phyloP scores from a whole-genome alignment of 177 flowering plant genomes.

The Telopea speciosissima region DNA sequence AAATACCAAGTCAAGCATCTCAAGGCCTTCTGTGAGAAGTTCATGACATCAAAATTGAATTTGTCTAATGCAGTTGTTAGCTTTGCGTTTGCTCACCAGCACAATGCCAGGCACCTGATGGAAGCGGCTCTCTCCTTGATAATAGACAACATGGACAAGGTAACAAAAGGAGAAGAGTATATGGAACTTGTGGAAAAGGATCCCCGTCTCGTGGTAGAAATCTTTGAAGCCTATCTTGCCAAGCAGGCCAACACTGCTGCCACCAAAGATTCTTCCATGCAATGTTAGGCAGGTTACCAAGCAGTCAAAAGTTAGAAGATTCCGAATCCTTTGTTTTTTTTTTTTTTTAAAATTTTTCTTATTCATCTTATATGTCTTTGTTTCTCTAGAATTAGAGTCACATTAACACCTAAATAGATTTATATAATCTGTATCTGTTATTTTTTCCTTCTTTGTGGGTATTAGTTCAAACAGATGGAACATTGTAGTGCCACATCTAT shows the following conservation, averaged over 20 bases:
- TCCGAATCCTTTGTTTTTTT: neutral
- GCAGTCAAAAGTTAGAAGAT: neutral
- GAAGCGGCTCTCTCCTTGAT: constrained; percentile 57
- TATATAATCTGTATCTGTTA: neutral
- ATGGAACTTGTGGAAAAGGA: constrained; percentile 72
- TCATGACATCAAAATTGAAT: constrained; percentile 59
- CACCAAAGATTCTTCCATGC: constrained; percentile 14
- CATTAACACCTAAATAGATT: neutral
- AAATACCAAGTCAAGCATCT: constrained; percentile 86
- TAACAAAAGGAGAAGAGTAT: constrained; percentile 60
- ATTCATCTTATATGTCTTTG: no score
- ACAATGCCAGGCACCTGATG: constrained; percentile 58
- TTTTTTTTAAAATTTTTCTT: no score
- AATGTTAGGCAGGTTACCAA: neutral
- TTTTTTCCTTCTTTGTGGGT: no score
- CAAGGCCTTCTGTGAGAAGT: constrained; percentile 70
- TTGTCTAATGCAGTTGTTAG: constrained; percentile 54
- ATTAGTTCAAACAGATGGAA: no score
- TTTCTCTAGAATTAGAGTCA: neutral
- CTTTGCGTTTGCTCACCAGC: constrained; percentile 82
- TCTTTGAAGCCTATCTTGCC: constrained; percentile 74
- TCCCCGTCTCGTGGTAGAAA: constrained; percentile 75
- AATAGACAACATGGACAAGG: constrained; percentile 71
- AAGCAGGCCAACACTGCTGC: constrained; percentile 71
- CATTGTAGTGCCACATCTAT: no score